Base-by-base conservation (phyloP, 176 grass and related monocot species). In the Tillandsia fasciculata region DNA sequence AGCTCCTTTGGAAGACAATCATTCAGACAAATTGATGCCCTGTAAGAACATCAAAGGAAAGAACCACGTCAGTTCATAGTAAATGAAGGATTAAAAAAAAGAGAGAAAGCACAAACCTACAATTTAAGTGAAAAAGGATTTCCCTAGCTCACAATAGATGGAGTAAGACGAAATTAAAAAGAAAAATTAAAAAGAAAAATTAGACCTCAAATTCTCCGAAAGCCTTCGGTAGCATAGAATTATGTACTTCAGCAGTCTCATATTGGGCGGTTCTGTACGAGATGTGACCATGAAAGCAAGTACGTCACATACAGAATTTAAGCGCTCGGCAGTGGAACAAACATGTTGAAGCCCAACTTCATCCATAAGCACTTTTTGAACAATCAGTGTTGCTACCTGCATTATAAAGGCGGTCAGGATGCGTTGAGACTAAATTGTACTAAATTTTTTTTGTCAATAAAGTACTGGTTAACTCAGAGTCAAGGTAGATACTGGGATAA, bases 211-310 rank as follows among this genome's bases (percentile, higher is more conserved):
- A 42, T 67, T 13, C 65, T 67, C 33, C 12, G 65, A 67, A 67
- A 67, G 65, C 28, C 65, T 67, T 13, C 3, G 27, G 17, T 67
- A 67, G n/a, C 65, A 67, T 11, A 10, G 33, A 1, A 67, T 67
- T 42, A 67, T 67, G n/a, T 67, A 29, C 28, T 67, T 67, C 65
- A 67, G 27, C 26, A 67, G 65, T 29, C 28, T 67, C 12, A 2
- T 8, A n/a, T 29, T 49, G 65, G 65, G 65, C n/a, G 14, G 65
- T 48, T 47, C 65, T 10, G 2, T 8, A 13, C 33, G 65, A 67
- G 26, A 11, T 7, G 4, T 33, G 26, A 67, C 28, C 65, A 67
- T 67, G 26, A 29, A 47, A 42, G 12, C 9, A 33, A 67, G 65
- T 27, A 42, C 26, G 3, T 15, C 7, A 15, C 26, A 27, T 12